phyloP scores from a whole-genome alignment of 2,329 filamentous ascomycete genomes.

The Zasmidium cellare region DNA sequence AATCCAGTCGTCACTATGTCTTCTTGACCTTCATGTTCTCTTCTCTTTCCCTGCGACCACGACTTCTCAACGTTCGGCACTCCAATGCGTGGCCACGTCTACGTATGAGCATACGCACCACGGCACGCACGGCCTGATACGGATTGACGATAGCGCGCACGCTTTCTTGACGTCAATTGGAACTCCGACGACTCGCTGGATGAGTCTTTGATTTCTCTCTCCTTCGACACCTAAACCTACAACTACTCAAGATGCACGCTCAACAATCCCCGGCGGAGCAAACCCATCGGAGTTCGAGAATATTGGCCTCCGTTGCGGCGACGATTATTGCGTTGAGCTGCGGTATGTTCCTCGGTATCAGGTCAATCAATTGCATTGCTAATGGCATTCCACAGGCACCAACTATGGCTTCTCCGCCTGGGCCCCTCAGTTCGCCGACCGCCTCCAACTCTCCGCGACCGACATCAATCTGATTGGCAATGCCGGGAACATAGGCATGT shows the following conservation, averaged over 20 bases:
- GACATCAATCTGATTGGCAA: conserved; percentile 83
- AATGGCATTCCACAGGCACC: conserved; percentile 65
- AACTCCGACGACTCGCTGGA: not conserved
- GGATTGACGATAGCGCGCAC: not conserved
- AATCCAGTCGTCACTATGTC: not conserved
- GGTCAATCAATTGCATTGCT: conserved; percentile 92
- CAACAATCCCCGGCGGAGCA: conserved; percentile 38
- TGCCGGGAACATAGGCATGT: conserved; percentile 91
- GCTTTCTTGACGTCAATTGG: not conserved
- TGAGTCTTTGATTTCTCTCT: not conserved
- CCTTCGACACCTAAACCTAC: too few species aligned
- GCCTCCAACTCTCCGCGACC: conserved; percentile 83
- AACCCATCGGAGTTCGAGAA: conserved; percentile 62
- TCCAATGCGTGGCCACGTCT: not conserved
- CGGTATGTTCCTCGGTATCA: conserved; percentile 89
- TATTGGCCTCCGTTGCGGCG: conserved; percentile 81
- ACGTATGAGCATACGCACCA: not conserved
- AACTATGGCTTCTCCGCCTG: conserved; percentile 98
- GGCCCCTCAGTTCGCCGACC: conserved; percentile 91
- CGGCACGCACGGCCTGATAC: not conserved
- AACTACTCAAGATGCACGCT: conserved; percentile 39
- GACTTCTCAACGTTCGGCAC: not conserved
- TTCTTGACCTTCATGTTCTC: not conserved
- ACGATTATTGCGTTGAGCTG: conserved; percentile 84
- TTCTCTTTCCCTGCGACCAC: not conserved